Percentiles rank a stretch among this genome's conserved stretches.
phyloP scores from a whole-genome alignment of 176 grass and related monocot species.

The Olyra latifolia region DNA sequence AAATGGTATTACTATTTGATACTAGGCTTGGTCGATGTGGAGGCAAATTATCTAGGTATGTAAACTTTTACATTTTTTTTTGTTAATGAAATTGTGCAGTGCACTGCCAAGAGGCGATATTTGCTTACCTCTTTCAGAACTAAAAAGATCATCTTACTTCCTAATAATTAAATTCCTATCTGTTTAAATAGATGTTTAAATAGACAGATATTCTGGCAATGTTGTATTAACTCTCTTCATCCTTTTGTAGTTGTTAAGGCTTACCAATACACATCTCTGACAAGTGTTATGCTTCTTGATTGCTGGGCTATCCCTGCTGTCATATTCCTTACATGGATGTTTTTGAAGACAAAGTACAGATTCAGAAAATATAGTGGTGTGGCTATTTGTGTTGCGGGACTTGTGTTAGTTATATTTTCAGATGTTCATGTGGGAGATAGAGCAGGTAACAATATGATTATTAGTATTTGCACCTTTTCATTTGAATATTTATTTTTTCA shows the following conservation, averaged over 20 bases:
- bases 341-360: slow-evolving; percentile 66
- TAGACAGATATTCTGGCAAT: background rate
- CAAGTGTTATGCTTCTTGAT: slow-evolving; percentile 75
- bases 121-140: background rate
- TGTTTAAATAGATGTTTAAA: background rate
- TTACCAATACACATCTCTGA: slow-evolving; percentile 67
- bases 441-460: slow-evolving; percentile 33
- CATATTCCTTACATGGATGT: slow-evolving; percentile 61
- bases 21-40: slow-evolving; percentile 63
- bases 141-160: background rate
- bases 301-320: slow-evolving; percentile 73
- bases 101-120: background rate
- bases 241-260: slow-evolving; percentile 60
- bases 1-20: slow-evolving; percentile 75
- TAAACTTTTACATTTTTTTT: background rate
- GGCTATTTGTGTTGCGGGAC: slow-evolving; percentile 55
- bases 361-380: slow-evolving; percentile 52
- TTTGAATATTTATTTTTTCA: background rate
- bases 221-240: slow-evolving; percentile 3
- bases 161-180: background rate
- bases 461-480: background rate
- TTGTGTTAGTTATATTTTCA: slow-evolving; percentile 62
- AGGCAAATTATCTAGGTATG: slow-evolving; percentile 73
- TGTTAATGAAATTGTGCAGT: background rate
- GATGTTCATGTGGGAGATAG: slow-evolving; percentile 64